Evolutionary conservation across 495 filamentous ascomycete genomes (phyloP).

Genomic region (Trypethelium eluteriae): DNA sequence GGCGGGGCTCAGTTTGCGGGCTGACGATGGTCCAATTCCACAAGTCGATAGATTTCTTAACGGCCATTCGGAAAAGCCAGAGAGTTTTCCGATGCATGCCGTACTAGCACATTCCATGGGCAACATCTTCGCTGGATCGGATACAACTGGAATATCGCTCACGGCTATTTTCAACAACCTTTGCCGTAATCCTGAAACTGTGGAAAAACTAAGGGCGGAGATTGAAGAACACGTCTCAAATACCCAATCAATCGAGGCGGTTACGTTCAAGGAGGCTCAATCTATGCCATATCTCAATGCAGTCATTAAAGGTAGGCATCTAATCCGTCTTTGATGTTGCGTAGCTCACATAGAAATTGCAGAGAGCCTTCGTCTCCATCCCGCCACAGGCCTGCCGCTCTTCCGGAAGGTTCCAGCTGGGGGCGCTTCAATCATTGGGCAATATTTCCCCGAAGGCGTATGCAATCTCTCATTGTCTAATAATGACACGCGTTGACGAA

Average conservation of each 20-base stretch:
- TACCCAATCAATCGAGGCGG: too few species aligned
- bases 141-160: slow-evolving; percentile 14
- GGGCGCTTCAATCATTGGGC: slow-evolving; percentile 35
- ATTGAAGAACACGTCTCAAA: not conserved
- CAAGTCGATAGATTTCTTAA: slow-evolving; percentile 2
- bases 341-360: not conserved
- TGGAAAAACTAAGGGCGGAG: slow-evolving; percentile 10
- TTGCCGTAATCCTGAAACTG: not conserved
- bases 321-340: not conserved
- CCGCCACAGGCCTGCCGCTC: slow-evolving; percentile 37
- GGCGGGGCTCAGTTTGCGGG: too few species aligned
- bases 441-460: slow-evolving; percentile 36
- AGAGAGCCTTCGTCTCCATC: slow-evolving; percentile 41
- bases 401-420: slow-evolving; percentile 39
- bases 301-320: slow-evolving; percentile 33
- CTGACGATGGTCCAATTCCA: not conserved
- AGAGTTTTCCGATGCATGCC: not conserved
- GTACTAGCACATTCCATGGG: not conserved
- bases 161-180: slow-evolving; percentile 7
- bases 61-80: not conserved
- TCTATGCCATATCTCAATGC: slow-evolving; percentile 45
- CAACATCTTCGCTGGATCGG: slow-evolving; percentile 13
- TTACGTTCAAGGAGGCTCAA: slow-evolving; percentile 46
- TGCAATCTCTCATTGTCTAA: not conserved
- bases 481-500: not conserved